Evolutionary conservation across 2,329 filamentous ascomycete species (phyloP).

Genomic region (Pseudogymnoascus sp.): DNA sequence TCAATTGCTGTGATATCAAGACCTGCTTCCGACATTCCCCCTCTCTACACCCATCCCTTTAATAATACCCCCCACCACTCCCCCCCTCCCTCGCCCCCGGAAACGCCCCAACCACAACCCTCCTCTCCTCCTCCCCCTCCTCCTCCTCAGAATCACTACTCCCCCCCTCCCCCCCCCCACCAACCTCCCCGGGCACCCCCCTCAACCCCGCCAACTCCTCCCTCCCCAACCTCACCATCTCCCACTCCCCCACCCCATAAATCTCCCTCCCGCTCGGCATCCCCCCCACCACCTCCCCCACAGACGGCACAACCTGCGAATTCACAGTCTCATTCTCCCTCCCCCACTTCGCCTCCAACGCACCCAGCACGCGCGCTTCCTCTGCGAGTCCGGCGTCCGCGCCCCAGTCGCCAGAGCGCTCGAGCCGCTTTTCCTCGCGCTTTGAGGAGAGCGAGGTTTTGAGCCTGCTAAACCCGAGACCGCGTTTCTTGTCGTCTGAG

Average conservation of each 20-base stretch:
- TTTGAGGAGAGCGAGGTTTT: constrained; percentile 70
- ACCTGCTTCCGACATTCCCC: too few relatives aligned
- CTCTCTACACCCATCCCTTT: neutral
- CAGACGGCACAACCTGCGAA: constrained; percentile 66
- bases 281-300: constrained; percentile 61
- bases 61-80: neutral
- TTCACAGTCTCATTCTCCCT: constrained; percentile 87
- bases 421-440: constrained; percentile 69
- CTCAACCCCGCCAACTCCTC: neutral
- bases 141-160: neutral
- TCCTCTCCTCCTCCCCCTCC: neutral
- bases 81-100: too few relatives aligned
- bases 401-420: constrained; percentile 67
- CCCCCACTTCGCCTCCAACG: constrained; percentile 81
- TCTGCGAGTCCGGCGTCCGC: constrained; percentile 77
- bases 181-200: neutral
- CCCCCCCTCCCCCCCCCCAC: neutral
- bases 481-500: constrained; percentile 35
- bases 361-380: constrained; percentile 75
- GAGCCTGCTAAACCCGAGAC: constrained; percentile 49
- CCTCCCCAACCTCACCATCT: constrained; percentile 53
- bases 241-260: constrained; percentile 60
- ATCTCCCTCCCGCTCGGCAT: constrained; percentile 88
- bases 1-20: neutral
- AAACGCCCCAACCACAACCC: neutral